These are phyloP conservation scores for Phytophthora foliorum DNA, from an alignment of 352 stramenopile species.

Conservation along the genomic window DNA sequence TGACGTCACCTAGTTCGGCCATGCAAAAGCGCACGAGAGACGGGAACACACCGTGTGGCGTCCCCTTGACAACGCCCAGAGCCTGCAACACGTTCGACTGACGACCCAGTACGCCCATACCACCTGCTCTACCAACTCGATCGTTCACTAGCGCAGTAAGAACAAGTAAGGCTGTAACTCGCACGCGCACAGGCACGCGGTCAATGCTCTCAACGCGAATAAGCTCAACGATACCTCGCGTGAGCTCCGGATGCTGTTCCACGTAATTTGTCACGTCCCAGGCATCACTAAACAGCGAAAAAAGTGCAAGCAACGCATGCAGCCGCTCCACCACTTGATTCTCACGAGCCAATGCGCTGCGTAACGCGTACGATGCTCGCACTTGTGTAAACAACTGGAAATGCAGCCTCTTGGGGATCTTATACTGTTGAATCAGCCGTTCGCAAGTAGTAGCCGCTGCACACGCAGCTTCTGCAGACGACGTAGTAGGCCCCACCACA, in stretches of 20 bases:
- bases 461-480: conserved; percentile 38
- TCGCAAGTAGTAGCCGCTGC: conserved; percentile 59
- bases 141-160: conserved; percentile 86
- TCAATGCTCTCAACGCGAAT: conserved; percentile 78
- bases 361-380: conserved; percentile 50
- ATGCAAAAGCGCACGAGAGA: conserved; percentile 86
- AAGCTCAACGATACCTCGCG: conserved; percentile 75
- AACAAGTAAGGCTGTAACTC: conserved; percentile 73
- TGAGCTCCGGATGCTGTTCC: conserved; percentile 82
- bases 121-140: conserved; percentile 64
- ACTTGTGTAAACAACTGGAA: conserved; percentile 82
- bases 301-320: conserved; percentile 75
- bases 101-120: conserved; percentile 75
- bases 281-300: conserved; percentile 80
- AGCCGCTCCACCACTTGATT: conserved; percentile 73
- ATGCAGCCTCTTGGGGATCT: conserved; percentile 72
- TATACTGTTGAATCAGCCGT: conserved; percentile 57
- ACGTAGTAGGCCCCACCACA: conserved; percentile 27
- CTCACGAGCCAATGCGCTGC: conserved; percentile 48
- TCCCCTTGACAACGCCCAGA: conserved; percentile 82
- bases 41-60: conserved; percentile 83
- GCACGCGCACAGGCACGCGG: conserved; percentile 65
- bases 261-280: conserved; percentile 84
- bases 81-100: conserved; percentile 84
- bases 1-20: conserved; percentile 65